Base-by-base conservation (phyloP, 2,329 filamentous ascomycete species). In the Colletotrichum tabaci region DNA sequence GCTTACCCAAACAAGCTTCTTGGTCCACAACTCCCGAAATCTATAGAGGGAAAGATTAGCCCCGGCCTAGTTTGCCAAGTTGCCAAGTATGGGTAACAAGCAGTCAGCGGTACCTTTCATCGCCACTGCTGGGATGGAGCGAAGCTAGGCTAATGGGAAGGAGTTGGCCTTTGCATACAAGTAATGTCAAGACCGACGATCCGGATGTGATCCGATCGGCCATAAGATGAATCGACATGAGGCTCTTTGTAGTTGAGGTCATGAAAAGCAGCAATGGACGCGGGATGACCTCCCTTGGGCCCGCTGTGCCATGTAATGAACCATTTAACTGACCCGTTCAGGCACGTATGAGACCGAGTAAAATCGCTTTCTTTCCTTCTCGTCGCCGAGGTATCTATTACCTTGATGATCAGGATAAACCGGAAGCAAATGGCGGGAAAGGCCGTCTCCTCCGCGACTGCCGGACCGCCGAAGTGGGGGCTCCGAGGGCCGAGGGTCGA, bases 1-100 rank as follows among this genome's bases (percentile, higher is more conserved):
- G 9, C 18, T 7, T 38, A 13, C 30, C 8, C 5, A 26, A 38
- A 10, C 30, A 7, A 26, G 15, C 16, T 9, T 12, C 10, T 21
- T 63, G 61, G 46, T 38, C 53, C 61, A 63, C 30, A 53, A 2
- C 26, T 63, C 23, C 35, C 21, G 38, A 35, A 30, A 21, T 30
- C 38, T 49, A 21, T 53, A 35, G 38, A 55, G 49, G 10, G 0
- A 1, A 63, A 21, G 8, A 23, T 35, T 2, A 5, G 3, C 1
- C 21, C 2, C 23, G 18, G 2, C 46, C 23, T 47, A 10, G 3
- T 18, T 6, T 3, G 18, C 49, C 38, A 12, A 8, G 15, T 18
- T 35, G 30, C 30, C 30, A 35, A 35, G 30, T 44, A 23, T 53
- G 21, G 21, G 18, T 4, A 16, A 18, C 47, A 52, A n/a, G 46